Evolutionary conservation across 805 yeast species (phyloP).

Genomic region (Sporopachydermia quercuum): DNA sequence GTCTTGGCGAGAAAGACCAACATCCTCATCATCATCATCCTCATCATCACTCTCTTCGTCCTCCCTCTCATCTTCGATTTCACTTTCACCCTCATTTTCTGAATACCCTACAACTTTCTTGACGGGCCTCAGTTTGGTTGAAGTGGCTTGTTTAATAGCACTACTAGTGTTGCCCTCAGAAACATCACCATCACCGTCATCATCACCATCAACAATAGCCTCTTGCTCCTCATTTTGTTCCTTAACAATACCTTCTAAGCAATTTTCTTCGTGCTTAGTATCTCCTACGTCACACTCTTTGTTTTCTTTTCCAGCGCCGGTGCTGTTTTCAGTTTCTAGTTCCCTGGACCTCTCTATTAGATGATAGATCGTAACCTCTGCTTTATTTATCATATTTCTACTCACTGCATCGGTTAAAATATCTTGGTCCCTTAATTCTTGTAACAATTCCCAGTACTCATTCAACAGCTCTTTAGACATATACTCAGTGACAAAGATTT

Average conservation of each 20-base stretch:
- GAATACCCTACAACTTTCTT: too few relatives aligned
- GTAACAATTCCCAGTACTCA: slow-evolving; percentile 15
- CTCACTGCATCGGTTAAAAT: slow-evolving; percentile 18
- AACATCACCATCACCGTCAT: background rate
- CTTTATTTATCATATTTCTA: slow-evolving; percentile 20
- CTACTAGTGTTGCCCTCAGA: background rate
- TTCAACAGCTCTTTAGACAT: slow-evolving; percentile 15
- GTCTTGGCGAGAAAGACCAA: background rate
- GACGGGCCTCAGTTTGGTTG: too few relatives aligned
- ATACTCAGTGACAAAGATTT: slow-evolving; percentile 27
- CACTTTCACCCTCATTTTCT: background rate
- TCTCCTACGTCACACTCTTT: slow-evolving; percentile 11
- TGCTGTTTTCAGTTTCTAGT: slow-evolving; percentile 12
- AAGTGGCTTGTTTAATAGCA: too few relatives aligned
- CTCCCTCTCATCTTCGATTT: background rate
- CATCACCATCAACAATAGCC: background rate
- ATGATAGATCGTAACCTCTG: background rate
- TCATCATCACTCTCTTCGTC: slow-evolving; percentile 3
- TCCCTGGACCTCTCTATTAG: slow-evolving; percentile 4
- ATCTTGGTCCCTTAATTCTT: slow-evolving; percentile 18
- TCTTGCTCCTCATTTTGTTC: slow-evolving; percentile 7
- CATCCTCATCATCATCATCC: slow-evolving; percentile 1
- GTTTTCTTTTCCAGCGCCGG: slow-evolving; percentile 10
- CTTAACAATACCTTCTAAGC: slow-evolving; percentile 13
- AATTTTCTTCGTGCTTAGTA: slow-evolving; percentile 5